Evolutionary conservation across 2,329 filamentous ascomycete species (phyloP).

Genomic region (Fusarium acutatum): DNA sequence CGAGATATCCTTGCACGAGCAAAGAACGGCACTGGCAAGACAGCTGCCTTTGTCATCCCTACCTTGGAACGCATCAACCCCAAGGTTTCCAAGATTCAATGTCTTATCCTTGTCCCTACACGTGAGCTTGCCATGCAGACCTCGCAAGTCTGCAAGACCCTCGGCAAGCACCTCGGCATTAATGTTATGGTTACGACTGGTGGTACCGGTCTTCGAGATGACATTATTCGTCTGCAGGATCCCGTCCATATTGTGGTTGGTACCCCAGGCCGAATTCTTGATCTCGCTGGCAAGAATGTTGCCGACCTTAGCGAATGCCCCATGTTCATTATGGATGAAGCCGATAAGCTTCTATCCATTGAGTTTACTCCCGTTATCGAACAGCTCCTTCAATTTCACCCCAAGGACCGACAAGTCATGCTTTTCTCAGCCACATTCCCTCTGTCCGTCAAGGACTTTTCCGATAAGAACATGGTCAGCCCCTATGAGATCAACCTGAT

Average conservation of each 20-base stretch:
- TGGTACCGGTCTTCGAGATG: conserved; percentile 92
- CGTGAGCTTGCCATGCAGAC: conserved; percentile 97
- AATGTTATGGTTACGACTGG: conserved; percentile 99
- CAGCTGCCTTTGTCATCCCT: conserved; percentile 96
- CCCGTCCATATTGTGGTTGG: conserved; percentile 97
- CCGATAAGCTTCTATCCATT: conserved; percentile 94
- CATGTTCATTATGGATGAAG: conserved; percentile 99
- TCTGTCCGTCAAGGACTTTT: conserved; percentile 96
- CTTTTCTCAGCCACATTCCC: conserved; percentile 99
- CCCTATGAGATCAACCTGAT: conserved; percentile 99
- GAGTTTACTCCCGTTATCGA: conserved; percentile 99
- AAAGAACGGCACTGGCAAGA: conserved; percentile 99
- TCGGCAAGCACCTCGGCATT: conserved; percentile 95
- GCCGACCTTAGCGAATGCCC: conserved; percentile 95
- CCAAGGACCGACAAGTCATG: conserved; percentile 98
- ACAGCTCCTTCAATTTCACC: conserved; percentile 92
- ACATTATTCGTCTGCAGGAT: conserved; percentile 94
- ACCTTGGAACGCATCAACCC: conserved; percentile 96
- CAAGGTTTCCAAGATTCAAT: conserved; percentile 95
- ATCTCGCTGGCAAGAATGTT: conserved; percentile 94
- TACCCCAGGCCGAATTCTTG: conserved; percentile 94
- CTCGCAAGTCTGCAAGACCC: conserved; percentile 97
- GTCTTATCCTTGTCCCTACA: conserved; percentile 94
- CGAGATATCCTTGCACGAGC: conserved; percentile 95
- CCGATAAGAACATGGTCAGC: conserved; percentile 95